These are phyloP conservation scores for Pythium rishiriense DNA, from an alignment of 352 stramenopile genomes.

Conservation along the genomic window DNA sequence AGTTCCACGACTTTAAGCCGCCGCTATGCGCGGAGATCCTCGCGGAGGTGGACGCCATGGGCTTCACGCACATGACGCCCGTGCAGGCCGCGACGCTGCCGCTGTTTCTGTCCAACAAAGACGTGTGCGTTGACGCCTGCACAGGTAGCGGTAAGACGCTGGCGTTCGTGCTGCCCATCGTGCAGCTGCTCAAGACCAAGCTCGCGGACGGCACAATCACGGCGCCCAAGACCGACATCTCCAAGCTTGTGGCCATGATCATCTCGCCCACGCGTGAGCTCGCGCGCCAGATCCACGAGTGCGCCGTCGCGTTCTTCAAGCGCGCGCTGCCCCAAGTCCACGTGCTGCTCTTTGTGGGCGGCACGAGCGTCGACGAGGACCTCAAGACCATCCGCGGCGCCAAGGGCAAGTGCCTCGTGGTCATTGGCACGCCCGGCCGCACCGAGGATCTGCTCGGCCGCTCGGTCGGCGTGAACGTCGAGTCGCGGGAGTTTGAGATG, in stretches of 20 bases:
- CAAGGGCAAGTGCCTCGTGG: conserved; percentile 64
- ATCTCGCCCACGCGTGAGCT: conserved; percentile 90
- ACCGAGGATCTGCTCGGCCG: conserved; percentile 88
- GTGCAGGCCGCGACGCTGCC: conserved; percentile 92
- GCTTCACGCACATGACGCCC: conserved; percentile 90
- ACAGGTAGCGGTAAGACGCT: conserved; percentile 96
- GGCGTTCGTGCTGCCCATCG: conserved; percentile 93
- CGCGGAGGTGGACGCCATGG: conserved; percentile 66
- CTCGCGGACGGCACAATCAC: conserved; percentile 63
- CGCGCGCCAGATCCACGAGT: conserved; percentile 84
- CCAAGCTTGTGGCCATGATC: conserved; percentile 81
- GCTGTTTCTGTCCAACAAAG: conserved; percentile 93
- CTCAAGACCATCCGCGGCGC: conserved; percentile 59
- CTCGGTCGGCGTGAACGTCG: conserved; percentile 75
- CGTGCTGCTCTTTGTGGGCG: conserved; percentile 89
- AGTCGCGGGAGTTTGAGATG: conserved; percentile 94
- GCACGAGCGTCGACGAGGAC: conserved; percentile 88
- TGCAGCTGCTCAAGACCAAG: conserved; percentile 87
- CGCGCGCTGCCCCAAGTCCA: conserved; percentile 63
- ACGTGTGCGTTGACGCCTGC: conserved; percentile 94
- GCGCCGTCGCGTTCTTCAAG: conserved; percentile 60
- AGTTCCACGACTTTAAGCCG: conserved; percentile 83
- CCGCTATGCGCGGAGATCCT: conserved; percentile 76
- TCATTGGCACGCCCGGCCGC: conserved; percentile 83
- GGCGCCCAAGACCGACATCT: conserved; percentile 51